Base-by-base conservation (phyloP, 1,284 basidiomycete genomes). In the Sanghuangporus baumii region DNA sequence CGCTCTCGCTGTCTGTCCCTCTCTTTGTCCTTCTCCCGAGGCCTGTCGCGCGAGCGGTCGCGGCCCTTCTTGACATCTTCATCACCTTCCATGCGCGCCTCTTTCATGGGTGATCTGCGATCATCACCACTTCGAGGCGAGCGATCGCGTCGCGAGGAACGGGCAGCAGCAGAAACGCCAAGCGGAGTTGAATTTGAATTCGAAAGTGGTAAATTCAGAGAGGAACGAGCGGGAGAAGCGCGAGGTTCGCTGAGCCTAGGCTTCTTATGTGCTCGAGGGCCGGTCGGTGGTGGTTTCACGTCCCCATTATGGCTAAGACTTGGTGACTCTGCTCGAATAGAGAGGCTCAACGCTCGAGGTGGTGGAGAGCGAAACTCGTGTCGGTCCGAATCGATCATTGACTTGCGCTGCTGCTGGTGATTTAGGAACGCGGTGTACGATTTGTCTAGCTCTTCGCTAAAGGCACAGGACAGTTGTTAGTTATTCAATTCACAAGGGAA, bases 231-330 rank as follows among this genome's bases (percentile, higher is more conserved):
- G 11, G 82, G 79, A 3, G 78, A 79, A 12, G 73, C 68, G 62
- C 81, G 82, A 6, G 78, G 55, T 38, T 88, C 86, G 8, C 85
- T 83, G 6, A 90, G 75, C 11, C 89, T 84, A 16, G 84, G 84
- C 69, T 87, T 88, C 77, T 91, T 91, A 73, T 88, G 79, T 18
- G 88, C 88, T 56, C 89, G 82, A 2, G 89, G 89, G 16, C 83
- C 89, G 3, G 88, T 92, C 0, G 90, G 89, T 9, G 83, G 84
- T 3, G 76, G 77, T 71, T 85, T 88, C n/a, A 75, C 71, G 37
- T 74, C 65, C 16, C 77, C 75, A 59, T 72, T 75, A 70, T 40
- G 71, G 66, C 67, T 77, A 66, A 66, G 75, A 71, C 68, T 80
- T 74, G 61, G 77, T 65, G 70, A 74, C 71, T 59, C 75, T 71